Evolutionary conservation across 1,139 yeast genomes (phyloP), one percentile per base, ranked within the genome.

Genomic region (Candida tropicalis): DNA sequence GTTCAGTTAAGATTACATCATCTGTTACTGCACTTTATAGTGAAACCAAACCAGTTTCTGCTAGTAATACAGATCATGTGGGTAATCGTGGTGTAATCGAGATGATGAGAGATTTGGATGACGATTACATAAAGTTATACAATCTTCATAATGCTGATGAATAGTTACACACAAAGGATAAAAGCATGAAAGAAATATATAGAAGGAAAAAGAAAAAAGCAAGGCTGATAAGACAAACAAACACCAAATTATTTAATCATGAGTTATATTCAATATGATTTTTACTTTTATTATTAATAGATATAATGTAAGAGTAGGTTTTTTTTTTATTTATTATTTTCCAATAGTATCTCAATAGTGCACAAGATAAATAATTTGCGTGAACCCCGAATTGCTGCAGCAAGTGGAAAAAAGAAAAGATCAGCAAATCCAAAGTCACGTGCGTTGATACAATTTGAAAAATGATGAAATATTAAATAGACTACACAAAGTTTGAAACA

Each of bases 1-100:
- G 97, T 0, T 66, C 85, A 35, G 81, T 86, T 36, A 88, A 87
- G 63, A 80, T 89, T 27, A 82, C 81, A 52, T 84, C 84, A 53
- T 83, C 85, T 55, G 80, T 88, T n/a, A 81, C 81, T 46, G 95
- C 93, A 6, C 75, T 80, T 41, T 88, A 83, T 60, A 75, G 83
- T 26, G 66, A 70, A 46, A 62, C 62, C 40, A 62, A 62, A 42
- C 66, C 55, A 46, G 37, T 51, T 7, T 47, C 52, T 16, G 35
- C 13, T 18, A 33, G 32, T 11, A 44, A 50, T n/a, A 43, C 54
- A 15, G 66, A 66, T n/a, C 45, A 48, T 28, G 36, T 51, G 23
- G 56, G 57, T 32, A 76, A 72, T 39, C 78, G 78, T 49, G 87
- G 90, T 5, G 80, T 83, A 32, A 76, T 70, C 26, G 82, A 77